A percentile compares a stretch with the other conserved stretches of the same genome.
Conservation (phyloP, 1,139 yeast genomes). For the Debaryomyces subglobosus region DNA sequence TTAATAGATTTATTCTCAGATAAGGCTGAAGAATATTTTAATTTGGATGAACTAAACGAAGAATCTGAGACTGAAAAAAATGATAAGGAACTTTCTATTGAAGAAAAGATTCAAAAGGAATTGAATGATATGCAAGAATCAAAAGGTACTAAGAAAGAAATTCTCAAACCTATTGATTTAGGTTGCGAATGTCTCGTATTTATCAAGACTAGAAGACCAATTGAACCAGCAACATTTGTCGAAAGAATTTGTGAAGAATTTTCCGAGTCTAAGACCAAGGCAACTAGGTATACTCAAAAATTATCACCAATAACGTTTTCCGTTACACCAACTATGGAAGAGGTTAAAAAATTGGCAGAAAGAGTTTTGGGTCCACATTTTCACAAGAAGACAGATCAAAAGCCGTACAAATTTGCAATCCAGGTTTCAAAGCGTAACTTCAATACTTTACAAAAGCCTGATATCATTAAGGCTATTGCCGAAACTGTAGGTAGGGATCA, state of each 20-base stretch:
- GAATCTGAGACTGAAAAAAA: conserved; percentile 33
- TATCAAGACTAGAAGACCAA: conserved; percentile 75
- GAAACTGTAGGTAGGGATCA: conserved; percentile 68
- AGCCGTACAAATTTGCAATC: conserved; percentile 72
- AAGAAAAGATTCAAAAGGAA: conserved; percentile 75
- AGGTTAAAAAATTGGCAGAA: conserved; percentile 58
- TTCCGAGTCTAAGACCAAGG: conserved; percentile 50
- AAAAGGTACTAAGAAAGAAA: conserved; percentile 44
- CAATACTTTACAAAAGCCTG: conserved; percentile 67
- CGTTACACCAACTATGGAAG: conserved; percentile 71
- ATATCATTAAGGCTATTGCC: conserved; percentile 72
- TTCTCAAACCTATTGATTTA: conserved; percentile 65
- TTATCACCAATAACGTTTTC: conserved; percentile 80
- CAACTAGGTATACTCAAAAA: conserved; percentile 74
- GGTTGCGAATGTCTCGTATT: conserved; percentile 87
- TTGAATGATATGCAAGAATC: conserved; percentile 56
- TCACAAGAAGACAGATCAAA: conserved; percentile 53
- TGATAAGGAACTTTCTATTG: conserved; percentile 56
- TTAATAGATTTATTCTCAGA: conserved; percentile 60
- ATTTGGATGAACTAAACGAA: conserved; percentile 32
- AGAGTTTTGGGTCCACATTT: conserved; percentile 69
- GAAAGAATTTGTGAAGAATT: conserved; percentile 64
- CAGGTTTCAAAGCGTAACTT: conserved; percentile 81
- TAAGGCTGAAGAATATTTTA: conserved; percentile 57
- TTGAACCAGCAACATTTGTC: conserved; percentile 76